Conservation (phyloP, 352 stramenopile species). For the Thalassiosira exigua region DNA sequence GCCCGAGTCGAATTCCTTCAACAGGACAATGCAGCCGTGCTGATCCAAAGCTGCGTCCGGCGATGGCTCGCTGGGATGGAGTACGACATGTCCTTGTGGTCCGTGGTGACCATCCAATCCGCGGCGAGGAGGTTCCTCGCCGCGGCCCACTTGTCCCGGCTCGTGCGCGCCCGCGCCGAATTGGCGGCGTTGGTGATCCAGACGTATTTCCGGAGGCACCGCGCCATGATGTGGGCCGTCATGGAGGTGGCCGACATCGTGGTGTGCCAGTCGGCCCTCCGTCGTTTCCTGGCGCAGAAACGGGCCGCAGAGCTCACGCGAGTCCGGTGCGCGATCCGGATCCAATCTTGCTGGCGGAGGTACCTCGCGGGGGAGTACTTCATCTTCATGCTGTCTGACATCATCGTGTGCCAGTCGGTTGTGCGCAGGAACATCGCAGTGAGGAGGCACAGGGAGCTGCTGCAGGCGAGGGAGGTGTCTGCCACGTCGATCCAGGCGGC, state of each 20-base stretch:
- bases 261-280: constrained; percentile 16
- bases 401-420: constrained; percentile 48
- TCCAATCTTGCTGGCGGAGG: constrained; percentile 37
- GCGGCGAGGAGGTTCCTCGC: neutral
- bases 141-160: neutral
- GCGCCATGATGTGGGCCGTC: constrained; percentile 12
- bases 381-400: constrained; percentile 27
- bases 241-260: constrained; percentile 1
- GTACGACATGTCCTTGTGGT: neutral
- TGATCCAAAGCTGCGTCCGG: constrained; percentile 29
- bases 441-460: neutral
- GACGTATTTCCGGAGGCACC: constrained; percentile 18
- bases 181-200: constrained; percentile 35
- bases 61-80: neutral
- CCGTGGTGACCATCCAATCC: constrained; percentile 21
- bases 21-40: too few species aligned
- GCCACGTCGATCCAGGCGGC: neutral
- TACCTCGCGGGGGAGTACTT: constrained; percentile 28
- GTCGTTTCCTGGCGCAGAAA: neutral
- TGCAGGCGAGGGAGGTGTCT: constrained; percentile 1
- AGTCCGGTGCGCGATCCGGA: constrained; percentile 11
- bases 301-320: neutral
- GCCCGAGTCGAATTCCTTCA: neutral
- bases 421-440: constrained; percentile 24
- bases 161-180: neutral